These are phyloP conservation scores for Leccinum arenicola DNA, from an alignment of 768 basidiomycete species.

Conservation along the genomic window DNA sequence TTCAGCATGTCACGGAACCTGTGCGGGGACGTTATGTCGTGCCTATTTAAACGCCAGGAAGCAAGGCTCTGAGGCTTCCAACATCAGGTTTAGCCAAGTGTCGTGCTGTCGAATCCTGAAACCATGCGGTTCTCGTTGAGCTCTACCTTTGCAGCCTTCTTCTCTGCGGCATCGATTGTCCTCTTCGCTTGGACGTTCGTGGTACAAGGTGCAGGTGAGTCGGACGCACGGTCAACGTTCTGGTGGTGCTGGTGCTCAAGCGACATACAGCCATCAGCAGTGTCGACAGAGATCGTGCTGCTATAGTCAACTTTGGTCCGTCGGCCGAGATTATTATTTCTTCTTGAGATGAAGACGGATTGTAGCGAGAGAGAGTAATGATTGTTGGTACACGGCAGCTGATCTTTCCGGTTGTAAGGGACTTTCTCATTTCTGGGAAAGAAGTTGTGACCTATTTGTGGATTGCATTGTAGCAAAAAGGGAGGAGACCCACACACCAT, in stretches of 20 bases:
- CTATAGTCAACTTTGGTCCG: no score
- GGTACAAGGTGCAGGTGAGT: constrained; percentile 15
- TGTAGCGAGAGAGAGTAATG: not conserved
- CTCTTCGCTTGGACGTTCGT: constrained; percentile 5
- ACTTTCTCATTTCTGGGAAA: not conserved
- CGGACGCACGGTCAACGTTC: no score
- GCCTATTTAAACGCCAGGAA: not conserved
- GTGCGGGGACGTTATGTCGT: not conserved
- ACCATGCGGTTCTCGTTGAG: constrained; percentile 7
- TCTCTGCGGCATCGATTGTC: not conserved
- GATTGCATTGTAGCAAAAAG: not conserved
- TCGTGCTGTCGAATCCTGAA: not conserved
- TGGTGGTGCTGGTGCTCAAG: no score
- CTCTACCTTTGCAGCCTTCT: not conserved
- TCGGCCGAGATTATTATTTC: not conserved
- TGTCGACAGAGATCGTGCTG: no score
- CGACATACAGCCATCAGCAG: no score
- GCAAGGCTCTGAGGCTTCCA: not conserved
- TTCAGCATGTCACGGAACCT: not conserved
- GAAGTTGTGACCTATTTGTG: not conserved
- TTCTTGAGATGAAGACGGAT: not conserved
- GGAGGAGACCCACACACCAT: not conserved
- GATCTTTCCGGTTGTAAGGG: not conserved
- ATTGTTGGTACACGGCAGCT: not conserved
- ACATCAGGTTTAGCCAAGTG: not conserved